Base-by-base conservation (phyloP, 306 rosid species). In the Vigna hirtella region DNA sequence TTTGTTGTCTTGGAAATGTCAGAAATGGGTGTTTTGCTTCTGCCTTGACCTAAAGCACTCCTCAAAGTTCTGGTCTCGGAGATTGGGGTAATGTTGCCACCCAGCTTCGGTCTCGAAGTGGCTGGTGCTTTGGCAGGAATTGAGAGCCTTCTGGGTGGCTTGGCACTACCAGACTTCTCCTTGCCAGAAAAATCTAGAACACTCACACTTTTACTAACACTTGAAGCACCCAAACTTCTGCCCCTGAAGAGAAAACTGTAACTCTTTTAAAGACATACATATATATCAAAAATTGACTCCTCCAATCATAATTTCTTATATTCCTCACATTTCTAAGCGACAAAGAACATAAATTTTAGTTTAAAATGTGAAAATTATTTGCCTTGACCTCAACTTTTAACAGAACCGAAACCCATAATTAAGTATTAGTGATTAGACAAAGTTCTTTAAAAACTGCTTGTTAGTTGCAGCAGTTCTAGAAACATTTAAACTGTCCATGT, bases 131-230 rank as follows among this genome's bases (percentile, higher is more conserved):
- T 91, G 43, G 86, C 30, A 18, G 90, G 93, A 88, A 79, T 75
- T 3, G 97, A 91, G 8, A 88, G 85, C 88, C 97, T 85, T 81
- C 93, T 85, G 1, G 94, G 89, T 63, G 97, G 93, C 83, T 88
- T 91, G 11, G 92, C 88, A 51, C 59, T 55, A 14, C 48, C 36
- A 10, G 91, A 78, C 85, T 84, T 90, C 16, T 82, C 91, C 82
- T 88, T 91, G 56, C 85, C 87, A 65, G 90, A 90, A 17, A 91
- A 81, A 77, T 91, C 87, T 58, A 91, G 83, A 61, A 90, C 91
- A 42, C 91, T 73, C 11, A 88, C 83, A 70, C 94, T 91, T 76
- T 84, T 86, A 82, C 94, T 91, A 20, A 90, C 77, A 74, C 83
- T 87, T 7, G 94, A 85, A 51, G 57, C 57, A 51, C 57, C 57